Conservation (phyloP, 2,329 filamentous ascomycete species). For the Diaporthe citri region DNA sequence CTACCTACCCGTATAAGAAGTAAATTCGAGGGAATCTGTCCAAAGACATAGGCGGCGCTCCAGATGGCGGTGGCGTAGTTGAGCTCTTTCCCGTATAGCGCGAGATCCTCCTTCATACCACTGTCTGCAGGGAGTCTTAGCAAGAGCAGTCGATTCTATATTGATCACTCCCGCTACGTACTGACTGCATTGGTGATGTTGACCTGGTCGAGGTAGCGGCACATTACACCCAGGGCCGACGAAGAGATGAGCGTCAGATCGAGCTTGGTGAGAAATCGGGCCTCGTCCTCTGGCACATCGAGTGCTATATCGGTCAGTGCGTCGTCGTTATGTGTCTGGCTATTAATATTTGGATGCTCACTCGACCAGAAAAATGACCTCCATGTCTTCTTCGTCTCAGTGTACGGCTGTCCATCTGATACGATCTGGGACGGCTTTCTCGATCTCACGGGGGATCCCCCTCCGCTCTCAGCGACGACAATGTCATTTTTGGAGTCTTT, state of each 20-base stretch:
- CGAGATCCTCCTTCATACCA: conserved; percentile 45
- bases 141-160: background rate
- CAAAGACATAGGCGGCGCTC: conserved; percentile 49
- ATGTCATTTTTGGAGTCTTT: background rate
- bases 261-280: conserved; percentile 16
- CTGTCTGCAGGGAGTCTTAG: background rate
- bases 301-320: background rate
- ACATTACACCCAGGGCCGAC: conserved; percentile 1
- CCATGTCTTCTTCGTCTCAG: background rate
- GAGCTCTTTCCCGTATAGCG: conserved; percentile 48
- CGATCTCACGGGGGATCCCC: background rate
- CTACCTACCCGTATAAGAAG: conserved; percentile 33
- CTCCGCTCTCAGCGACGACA: background rate
- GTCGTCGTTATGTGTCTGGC: too few relatives aligned
- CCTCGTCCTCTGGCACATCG: conserved; percentile 9
- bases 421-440: background rate
- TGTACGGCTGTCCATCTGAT: background rate
- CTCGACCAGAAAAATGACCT: conserved; percentile 1
- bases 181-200: conserved; percentile 10
- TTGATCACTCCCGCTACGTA: background rate
- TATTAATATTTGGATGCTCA: background rate
- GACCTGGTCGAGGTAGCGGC: conserved; percentile 14
- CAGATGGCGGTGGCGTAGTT: conserved; percentile 49
- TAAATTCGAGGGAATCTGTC: conserved; percentile 48
- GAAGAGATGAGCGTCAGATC: conserved; percentile 8